Conservation (phyloP, 192 early-diverging fungal genomes). For the Backusella parvicylindrica region DNA sequence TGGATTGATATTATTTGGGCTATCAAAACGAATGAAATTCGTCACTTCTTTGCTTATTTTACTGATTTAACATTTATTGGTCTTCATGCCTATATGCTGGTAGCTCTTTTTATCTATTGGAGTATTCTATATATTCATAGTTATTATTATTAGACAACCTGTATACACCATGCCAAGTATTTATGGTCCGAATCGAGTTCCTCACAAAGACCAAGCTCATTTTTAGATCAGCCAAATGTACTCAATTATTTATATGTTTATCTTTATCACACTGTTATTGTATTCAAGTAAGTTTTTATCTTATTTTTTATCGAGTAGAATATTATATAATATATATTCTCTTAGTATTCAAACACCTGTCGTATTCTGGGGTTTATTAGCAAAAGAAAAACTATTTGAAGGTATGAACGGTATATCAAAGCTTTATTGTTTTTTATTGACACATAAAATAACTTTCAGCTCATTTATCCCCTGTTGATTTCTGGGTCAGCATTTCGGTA, state of each 20-base stretch:
- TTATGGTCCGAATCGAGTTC: neutral
- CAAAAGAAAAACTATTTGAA: neutral
- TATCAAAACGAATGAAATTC: neutral
- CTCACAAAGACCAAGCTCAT: constrained; percentile 11
- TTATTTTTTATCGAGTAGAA: neutral
- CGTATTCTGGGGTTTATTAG: constrained; percentile 23
- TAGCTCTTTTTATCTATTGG: constrained; percentile 3
- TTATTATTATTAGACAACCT: constrained; percentile 8
- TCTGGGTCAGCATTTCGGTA: constrained; percentile 20
- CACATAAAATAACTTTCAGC: neutral
- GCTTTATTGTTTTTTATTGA: neutral
- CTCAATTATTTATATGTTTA: constrained; percentile 32
- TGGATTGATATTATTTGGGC: constrained; percentile 15
- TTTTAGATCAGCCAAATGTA: constrained; percentile 13
- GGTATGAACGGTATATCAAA: neutral
- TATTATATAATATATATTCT: neutral
- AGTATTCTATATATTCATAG: neutral
- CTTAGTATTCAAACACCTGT: constrained; percentile 28
- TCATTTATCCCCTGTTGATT: neutral
- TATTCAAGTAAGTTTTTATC: constrained; percentile 29
- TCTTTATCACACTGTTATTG: constrained; percentile 27
- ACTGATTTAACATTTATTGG: constrained; percentile 30
- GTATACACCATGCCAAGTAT: constrained; percentile 23
- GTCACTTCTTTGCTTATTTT: constrained; percentile 24
- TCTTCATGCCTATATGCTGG: constrained; percentile 24